Evolutionary conservation across 768 basidiomycete species (phyloP).

Genomic region (Phanerochaete sordida): DNA sequence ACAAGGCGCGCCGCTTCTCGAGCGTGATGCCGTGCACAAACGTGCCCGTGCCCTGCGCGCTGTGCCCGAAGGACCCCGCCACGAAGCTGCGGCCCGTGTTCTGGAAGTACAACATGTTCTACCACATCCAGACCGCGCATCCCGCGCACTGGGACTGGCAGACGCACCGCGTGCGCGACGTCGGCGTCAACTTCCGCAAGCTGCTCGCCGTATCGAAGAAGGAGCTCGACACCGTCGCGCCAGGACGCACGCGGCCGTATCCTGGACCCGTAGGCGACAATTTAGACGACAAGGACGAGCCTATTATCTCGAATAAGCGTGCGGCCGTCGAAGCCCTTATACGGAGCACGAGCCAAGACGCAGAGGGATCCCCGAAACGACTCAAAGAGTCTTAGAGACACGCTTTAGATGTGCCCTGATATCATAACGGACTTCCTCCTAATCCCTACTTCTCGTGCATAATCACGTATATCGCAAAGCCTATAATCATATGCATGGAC

Average conservation of each 20-base stretch:
- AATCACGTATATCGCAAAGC: no score
- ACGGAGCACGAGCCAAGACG: background rate
- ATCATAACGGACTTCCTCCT: background rate
- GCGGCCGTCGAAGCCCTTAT: slow-evolving; percentile 1
- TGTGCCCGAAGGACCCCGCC: background rate
- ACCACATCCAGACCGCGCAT: slow-evolving; percentile 3
- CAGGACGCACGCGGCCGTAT: background rate
- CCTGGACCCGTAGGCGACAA: background rate
- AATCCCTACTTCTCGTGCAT: background rate
- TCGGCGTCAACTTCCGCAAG: background rate
- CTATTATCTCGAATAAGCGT: background rate
- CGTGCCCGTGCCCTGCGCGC: background rate
- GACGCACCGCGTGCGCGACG: background rate
- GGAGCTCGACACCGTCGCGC: slow-evolving; percentile 1
- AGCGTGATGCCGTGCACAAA: slow-evolving; percentile 3
- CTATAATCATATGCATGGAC: no score
- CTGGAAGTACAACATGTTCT: slow-evolving; percentile 8
- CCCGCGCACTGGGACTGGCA: slow-evolving; percentile 4
- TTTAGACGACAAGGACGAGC: background rate
- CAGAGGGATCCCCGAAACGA: background rate
- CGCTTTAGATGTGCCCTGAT: no score
- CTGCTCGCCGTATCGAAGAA: background rate
- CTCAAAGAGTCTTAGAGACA: background rate
- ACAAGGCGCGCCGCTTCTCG: slow-evolving; percentile 4
- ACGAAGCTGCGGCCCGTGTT: background rate